Conservation (phyloP, 495 filamentous ascomycete genomes). For the Bombardia bombarda region DNA sequence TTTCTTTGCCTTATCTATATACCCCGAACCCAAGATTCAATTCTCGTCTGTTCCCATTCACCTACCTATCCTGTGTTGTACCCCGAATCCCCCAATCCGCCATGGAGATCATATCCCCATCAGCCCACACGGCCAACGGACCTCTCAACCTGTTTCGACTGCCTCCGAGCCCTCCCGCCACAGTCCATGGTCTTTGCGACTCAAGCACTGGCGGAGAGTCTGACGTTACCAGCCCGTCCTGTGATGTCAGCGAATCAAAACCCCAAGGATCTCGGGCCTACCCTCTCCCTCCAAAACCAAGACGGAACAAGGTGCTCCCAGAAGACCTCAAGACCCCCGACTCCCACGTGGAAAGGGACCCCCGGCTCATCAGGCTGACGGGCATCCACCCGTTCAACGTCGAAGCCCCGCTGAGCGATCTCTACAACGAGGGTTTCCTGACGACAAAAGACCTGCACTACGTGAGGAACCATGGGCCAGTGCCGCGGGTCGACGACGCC, state of each 20-base stretch:
- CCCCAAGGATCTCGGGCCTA: conserved; percentile 17
- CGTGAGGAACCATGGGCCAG: conserved; percentile 90
- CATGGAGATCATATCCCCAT: conserved; percentile 11
- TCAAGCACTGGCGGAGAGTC: neutral
- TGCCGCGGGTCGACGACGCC: conserved; percentile 67
- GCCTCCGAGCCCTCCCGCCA: neutral
- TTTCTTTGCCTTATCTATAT: too few relatives aligned
- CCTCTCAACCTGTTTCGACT: neutral
- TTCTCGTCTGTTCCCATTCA: neutral
- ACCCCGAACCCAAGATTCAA: too few relatives aligned
- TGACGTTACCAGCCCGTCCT: neutral
- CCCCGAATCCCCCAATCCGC: too few relatives aligned
- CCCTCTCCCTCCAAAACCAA: conserved; percentile 67
- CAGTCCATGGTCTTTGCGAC: neutral
- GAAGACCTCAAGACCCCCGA: conserved; percentile 81
- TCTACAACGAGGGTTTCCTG: conserved; percentile 84
- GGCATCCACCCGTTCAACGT: conserved; percentile 93
- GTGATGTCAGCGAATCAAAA: conserved; percentile 8
- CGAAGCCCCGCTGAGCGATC: conserved; percentile 71
- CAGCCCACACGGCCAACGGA: neutral
- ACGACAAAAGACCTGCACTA: conserved; percentile 92
- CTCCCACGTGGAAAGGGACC: conserved; percentile 76
- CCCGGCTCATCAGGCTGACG: conserved; percentile 79
- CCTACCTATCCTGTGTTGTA: too few relatives aligned
- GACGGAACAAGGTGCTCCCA: conserved; percentile 54